These are phyloP conservation scores for Cicer bijugum DNA, from an alignment of 306 rosid species.

Conservation along the genomic window DNA sequence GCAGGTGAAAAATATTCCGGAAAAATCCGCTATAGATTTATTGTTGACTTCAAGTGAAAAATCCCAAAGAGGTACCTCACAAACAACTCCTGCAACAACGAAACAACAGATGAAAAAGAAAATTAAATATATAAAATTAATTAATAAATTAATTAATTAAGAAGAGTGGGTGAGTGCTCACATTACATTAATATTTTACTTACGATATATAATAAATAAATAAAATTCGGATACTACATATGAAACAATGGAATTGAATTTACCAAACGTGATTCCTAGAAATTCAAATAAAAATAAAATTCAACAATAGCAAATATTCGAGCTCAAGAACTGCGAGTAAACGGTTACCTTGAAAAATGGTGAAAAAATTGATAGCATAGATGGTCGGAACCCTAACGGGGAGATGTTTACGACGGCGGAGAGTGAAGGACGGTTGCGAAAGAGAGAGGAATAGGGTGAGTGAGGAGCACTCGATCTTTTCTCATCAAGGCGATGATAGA, in stretches of 20 bases:
- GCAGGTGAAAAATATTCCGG: constrained; percentile 17
- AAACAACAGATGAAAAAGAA: constrained; percentile 21
- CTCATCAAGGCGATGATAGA: constrained; percentile 13
- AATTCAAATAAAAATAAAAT: constrained; percentile 36
- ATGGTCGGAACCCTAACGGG: constrained; percentile 37
- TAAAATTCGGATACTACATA: not conserved
- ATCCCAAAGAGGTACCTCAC: constrained; percentile 11
- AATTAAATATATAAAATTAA: not conserved
- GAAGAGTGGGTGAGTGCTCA: constrained; percentile 15
- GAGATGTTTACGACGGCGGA: constrained; percentile 35
- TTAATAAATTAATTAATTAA: not conserved
- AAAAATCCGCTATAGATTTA: constrained; percentile 27
- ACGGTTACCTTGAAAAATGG: constrained; percentile 25
- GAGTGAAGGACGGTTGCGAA: not conserved
- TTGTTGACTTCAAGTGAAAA: constrained; percentile 28
- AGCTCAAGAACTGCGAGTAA: constrained; percentile 38
- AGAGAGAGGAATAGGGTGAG: constrained; percentile 36
- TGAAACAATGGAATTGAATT: constrained; percentile 39
- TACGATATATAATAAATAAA: not conserved
- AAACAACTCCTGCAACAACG: constrained; percentile 43
- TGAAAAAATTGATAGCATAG: not conserved
- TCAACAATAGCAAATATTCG: constrained; percentile 11
- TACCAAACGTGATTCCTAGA: constrained; percentile 6
- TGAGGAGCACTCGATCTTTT: constrained; percentile 48
- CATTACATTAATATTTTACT: constrained; percentile 8